Percentiles rank a stretch among this genome's conserved stretches.
Evolutionary conservation across 768 basidiomycete genomes (phyloP).

Genomic region (Trametes cingulata): DNA sequence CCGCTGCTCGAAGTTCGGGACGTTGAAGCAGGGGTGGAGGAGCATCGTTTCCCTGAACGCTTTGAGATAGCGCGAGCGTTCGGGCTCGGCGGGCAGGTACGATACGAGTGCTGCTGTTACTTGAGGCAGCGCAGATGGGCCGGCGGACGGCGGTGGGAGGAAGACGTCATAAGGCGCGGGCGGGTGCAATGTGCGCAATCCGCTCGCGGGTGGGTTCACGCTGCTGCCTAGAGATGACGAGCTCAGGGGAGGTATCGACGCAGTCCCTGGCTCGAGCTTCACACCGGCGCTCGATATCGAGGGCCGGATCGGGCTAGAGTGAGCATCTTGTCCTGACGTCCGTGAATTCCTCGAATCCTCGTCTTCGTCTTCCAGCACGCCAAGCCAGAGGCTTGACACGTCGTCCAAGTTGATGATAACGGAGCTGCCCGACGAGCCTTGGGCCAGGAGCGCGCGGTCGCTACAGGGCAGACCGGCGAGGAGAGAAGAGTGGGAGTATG

Average conservation of each 20-base stretch:
- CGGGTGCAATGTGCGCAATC: slow-evolving; percentile 12
- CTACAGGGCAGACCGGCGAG: slow-evolving; percentile 34
- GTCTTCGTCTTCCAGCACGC: slow-evolving; percentile 46
- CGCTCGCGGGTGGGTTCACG: not conserved
- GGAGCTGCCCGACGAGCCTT: slow-evolving; percentile 43
- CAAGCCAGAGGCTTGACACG: slow-evolving; percentile 60
- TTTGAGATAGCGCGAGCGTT: slow-evolving; percentile 40
- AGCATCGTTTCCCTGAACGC: slow-evolving; percentile 44
- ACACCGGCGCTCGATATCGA: slow-evolving; percentile 22
- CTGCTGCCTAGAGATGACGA: slow-evolving; percentile 1
- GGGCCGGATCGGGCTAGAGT: slow-evolving; percentile 11
- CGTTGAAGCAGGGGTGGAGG: slow-evolving; percentile 53
- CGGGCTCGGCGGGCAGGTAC: slow-evolving; percentile 42
- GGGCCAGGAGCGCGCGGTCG: slow-evolving; percentile 41
- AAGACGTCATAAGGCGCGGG: slow-evolving; percentile 20
- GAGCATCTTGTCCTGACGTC: slow-evolving; percentile 24
- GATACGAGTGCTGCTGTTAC: slow-evolving; percentile 43
- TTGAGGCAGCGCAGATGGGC: slow-evolving; percentile 21
- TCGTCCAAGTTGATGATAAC: slow-evolving; percentile 59
- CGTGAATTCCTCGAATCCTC: slow-evolving; percentile 21
- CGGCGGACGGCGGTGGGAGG: slow-evolving; percentile 16
- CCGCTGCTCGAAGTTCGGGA: slow-evolving; percentile 47
- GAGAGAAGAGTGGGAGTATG: not conserved
- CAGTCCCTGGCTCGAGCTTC: slow-evolving; percentile 38
- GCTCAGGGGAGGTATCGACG: slow-evolving; percentile 26